Base-by-base conservation (phyloP, 148 eudicot species). In the Beta vulgaris region DNA sequence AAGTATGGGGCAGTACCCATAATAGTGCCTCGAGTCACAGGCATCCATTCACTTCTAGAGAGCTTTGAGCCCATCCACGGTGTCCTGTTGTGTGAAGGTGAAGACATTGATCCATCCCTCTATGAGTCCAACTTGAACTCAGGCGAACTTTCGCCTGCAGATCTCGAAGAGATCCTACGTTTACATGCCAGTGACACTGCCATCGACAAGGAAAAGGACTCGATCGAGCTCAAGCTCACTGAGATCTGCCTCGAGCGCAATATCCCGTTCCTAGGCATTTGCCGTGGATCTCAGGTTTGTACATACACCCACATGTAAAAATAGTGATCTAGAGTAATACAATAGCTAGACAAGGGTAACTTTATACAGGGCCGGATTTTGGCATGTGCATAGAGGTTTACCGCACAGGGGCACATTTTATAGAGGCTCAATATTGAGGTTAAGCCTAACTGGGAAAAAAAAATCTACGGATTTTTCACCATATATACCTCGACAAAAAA, bases 1-100 rank as follows among this genome's bases (percentile, higher is more conserved):
- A 75, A 78, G 19, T 91, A 93, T 68, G 94, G 97, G 43, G 98
- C 97, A 7, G 97, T 91, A 3, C 98, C 98, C 11, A 90, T 93
- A 1, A 93, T 93, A 42, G 97, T 93, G 1, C 98, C 98, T 35
- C 80, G 98, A 37, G 98, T 91, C 6, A 77, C 79, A 23, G 98
- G 98, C 7, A 88, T 93, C 13, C 88, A 91, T 76, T 82, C 72
- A 74, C 82, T 87, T 4, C 61, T 93, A 1, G 85, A 86, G 40
- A 93, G 94, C 72, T 93, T 93, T 70, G 94, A 91, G 78, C 97
- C 98, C 4, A 91, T 93, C 37, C 97, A 93, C 32, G 98, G 98
- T 6, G 94, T 93, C 25, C 91, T 93, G 29, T 83, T 93, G 13
- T 91, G 97, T 37, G 98, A 93, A 80, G 98, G 97, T 1, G 98